phyloP scores from a whole-genome alignment of 179 eudicot genomes.

The Vitellaria paradoxa region DNA sequence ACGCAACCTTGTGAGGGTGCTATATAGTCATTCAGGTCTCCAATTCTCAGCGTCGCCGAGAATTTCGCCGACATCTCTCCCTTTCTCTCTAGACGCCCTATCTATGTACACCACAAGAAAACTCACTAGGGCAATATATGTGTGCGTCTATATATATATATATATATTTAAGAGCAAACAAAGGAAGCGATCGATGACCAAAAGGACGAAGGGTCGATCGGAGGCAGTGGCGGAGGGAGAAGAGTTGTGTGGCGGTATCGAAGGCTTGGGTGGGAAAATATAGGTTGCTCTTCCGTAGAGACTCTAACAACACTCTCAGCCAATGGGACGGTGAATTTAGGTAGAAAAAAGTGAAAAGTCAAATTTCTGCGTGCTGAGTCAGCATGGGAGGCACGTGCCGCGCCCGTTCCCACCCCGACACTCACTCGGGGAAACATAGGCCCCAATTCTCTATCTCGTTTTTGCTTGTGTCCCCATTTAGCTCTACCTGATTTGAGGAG shows the following conservation, averaged over 20 bases:
- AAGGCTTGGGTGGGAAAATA: not conserved
- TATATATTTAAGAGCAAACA: not conserved
- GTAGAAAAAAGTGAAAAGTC: not conserved
- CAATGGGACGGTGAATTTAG: not conserved
- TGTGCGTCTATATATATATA: not conserved
- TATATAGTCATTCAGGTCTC: slow-evolving; percentile 83
- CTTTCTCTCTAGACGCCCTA: no score
- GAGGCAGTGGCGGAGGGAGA: not conserved
- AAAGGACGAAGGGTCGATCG: not conserved
- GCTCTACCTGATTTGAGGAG: no score
- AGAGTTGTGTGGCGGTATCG: not conserved
- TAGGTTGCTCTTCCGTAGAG: not conserved
- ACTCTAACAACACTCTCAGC: not conserved
- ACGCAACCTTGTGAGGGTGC: slow-evolving; percentile 92
- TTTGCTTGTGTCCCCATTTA: no score
- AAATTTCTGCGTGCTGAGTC: not conserved
- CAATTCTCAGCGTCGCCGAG: slow-evolving; percentile 70
- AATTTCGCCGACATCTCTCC: slow-evolving; percentile 71
- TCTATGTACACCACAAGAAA: not conserved
- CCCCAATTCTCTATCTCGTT: no score
- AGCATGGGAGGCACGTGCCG: not conserved
- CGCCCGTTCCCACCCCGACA: not conserved
- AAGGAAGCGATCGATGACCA: not conserved
- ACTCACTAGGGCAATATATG: not conserved
- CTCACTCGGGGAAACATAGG: not conserved